Percentiles rank a stretch among this genome's conserved stretches.
These are phyloP conservation scores for Blumeria graminis DNA, from an alignment of 2,329 filamentous ascomycete species.

Conservation along the genomic window DNA sequence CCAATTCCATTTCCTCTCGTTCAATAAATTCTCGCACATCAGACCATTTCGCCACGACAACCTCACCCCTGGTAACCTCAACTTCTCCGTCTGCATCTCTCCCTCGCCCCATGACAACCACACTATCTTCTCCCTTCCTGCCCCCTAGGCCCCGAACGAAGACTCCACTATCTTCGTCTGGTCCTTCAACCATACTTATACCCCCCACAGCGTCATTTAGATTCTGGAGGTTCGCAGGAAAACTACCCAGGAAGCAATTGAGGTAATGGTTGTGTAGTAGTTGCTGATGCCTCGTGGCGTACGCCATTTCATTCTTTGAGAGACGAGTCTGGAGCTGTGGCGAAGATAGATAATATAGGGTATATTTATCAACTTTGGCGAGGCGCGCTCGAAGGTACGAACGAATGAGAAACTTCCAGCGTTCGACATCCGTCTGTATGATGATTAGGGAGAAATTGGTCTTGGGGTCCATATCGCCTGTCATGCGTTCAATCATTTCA, in stretches of 20 bases:
- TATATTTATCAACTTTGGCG: constrained; percentile 63
- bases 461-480: constrained; percentile 66
- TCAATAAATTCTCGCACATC: constrained; percentile 22
- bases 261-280: constrained; percentile 69
- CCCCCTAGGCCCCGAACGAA: constrained; percentile 48
- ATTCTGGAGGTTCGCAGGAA: constrained; percentile 56
- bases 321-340: constrained; percentile 34
- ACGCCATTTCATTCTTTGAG: constrained; percentile 53
- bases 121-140: constrained; percentile 43
- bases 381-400: constrained; percentile 61
- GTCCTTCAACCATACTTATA: constrained; percentile 75
- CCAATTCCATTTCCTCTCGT: constrained; percentile 23
- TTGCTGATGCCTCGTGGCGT: constrained; percentile 64
- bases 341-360: constrained; percentile 45
- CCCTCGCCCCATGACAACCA: constrained; percentile 53
- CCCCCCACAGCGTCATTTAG: constrained; percentile 80
- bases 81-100: constrained; percentile 37
- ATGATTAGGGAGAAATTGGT: constrained; percentile 86
- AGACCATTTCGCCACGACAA: constrained; percentile 12
- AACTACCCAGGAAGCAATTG: constrained; percentile 59
- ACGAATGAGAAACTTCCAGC: constrained; percentile 81
- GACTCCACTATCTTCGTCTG: constrained; percentile 61
- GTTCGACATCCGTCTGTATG: constrained; percentile 84
- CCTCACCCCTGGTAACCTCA: constrained; percentile 19
- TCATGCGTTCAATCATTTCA: constrained; percentile 49